Evolutionary conservation across 805 yeast species (phyloP), one percentile per base, ranked within the genome.

Genomic region (Kluyveromyces aestuarii): DNA sequence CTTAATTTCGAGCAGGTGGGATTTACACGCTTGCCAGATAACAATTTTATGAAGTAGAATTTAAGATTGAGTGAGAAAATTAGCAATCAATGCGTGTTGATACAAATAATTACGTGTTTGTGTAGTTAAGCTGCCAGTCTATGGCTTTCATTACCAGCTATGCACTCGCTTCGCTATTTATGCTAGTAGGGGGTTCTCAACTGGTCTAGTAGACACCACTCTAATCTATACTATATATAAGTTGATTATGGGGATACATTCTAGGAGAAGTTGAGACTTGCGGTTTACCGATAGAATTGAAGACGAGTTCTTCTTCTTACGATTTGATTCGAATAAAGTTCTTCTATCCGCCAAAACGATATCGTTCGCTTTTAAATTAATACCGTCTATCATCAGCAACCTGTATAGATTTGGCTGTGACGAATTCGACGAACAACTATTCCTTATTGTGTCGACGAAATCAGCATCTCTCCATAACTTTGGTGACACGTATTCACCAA

Each of bases 401-500:
- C 53, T 14, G 45, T 61, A 53, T 2, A 62, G 53, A 6, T 54
- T 47, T 16, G 50, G 37, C 11, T 54, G 45, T 33, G 50, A 21
- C 36, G 13, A 17, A n/a, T 37, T 19, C 13, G 46, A 41, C 42
- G 40, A n/a, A 19, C 40, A 37, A 3, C 11, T 19, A 10, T 37
- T 37, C 6, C 40, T 19, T 13, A 37, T 37, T 16, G 40, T 37
- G 40, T 37, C 40, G 40, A 10, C 2, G 17, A 37, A 37, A 19
- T 37, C 40, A 3, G 25, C 25, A 17, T 45, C 30, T 10, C 39
- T 36, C 40, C 60, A 48, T 6, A 46, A 37, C 8, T 64, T 63
- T 8, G 52, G 47, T 1, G 67, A 62, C 8, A 76, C 61, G 8
- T 55, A 44, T 1, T 55, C 51, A 43, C 77, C 77, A 19, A 50